Evolutionary conservation across 257 asterid genomes (phyloP).

Genomic region (Capsicum baccatum): DNA sequence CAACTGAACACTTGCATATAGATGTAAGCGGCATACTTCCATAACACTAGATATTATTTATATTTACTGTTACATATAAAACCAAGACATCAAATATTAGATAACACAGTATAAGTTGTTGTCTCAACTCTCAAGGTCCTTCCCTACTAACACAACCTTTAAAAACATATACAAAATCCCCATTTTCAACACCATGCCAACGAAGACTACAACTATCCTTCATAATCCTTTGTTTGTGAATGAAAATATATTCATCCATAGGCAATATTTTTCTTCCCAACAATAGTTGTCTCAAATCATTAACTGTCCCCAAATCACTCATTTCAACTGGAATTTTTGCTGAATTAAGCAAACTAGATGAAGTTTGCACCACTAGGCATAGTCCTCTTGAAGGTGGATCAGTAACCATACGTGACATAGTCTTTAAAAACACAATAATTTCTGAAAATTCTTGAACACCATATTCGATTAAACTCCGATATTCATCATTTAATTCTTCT

Average conservation of each 20-base stretch:
- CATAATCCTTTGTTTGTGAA: conserved; percentile 85
- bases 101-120: neutral
- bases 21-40: neutral
- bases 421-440: conserved; percentile 51
- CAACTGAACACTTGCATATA: neutral
- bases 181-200: conserved; percentile 86
- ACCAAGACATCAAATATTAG: neutral
- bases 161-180: conserved; percentile 67
- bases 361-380: conserved; percentile 56
- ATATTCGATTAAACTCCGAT: conserved; percentile 47
- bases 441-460: conserved; percentile 55
- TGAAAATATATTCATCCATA: conserved; percentile 72
- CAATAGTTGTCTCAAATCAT: conserved; percentile 53
- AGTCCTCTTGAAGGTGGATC: conserved; percentile 56
- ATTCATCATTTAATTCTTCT: conserved; percentile 60
- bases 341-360: conserved; percentile 61
- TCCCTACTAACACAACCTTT: conserved; percentile 62
- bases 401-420: conserved; percentile 35
- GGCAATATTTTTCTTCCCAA: conserved; percentile 55
- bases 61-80: too few species aligned
- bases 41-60: too few species aligned
- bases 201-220: conserved; percentile 64
- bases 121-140: neutral
- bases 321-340: conserved; percentile 62
- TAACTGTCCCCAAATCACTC: conserved; percentile 55